Conservation (phyloP, 768 basidiomycete species). For the Boletus patriciae region DNA sequence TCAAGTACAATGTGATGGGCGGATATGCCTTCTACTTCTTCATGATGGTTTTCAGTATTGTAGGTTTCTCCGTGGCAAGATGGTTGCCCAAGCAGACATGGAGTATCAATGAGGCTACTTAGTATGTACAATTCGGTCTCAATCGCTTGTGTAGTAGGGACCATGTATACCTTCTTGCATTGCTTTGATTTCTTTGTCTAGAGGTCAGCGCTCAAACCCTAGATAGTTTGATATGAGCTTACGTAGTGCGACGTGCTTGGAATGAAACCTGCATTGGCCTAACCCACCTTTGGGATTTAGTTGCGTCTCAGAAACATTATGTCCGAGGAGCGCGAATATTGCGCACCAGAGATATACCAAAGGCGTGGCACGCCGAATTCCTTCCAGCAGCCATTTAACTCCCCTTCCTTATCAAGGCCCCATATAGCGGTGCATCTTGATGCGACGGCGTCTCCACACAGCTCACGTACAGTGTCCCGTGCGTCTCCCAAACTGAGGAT, state of each 20-base stretch:
- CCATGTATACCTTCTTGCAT: conserved; percentile 15
- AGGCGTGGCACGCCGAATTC: conserved; percentile 15
- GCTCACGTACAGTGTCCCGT: conserved; percentile 35
- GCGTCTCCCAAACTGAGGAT: conserved; percentile 44
- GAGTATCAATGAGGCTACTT: not conserved
- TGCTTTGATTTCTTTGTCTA: conserved; percentile 16
- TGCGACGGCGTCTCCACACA: conserved; percentile 47
- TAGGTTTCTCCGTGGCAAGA: not conserved
- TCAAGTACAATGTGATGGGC: conserved; percentile 27
- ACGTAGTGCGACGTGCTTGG: conserved; percentile 13
- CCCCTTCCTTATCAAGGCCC: conserved; percentile 63
- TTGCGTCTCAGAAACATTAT: not conserved
- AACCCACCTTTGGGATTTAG: not conserved
- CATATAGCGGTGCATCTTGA: conserved; percentile 50
- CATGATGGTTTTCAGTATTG: not conserved
- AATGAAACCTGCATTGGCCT: conserved; percentile 5
- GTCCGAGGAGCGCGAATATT: not conserved
- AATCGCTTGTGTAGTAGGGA: not conserved
- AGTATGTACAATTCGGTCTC: not conserved
- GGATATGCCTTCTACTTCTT: conserved; percentile 31
- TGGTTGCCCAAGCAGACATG: not conserved
- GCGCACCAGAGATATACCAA: conserved; percentile 1
- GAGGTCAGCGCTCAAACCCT: not conserved
- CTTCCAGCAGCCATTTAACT: conserved; percentile 42
- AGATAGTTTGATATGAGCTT: not conserved